Base-by-base conservation (phyloP, 495 filamentous ascomycete species). In the Barbatosphaeria neglecta region DNA sequence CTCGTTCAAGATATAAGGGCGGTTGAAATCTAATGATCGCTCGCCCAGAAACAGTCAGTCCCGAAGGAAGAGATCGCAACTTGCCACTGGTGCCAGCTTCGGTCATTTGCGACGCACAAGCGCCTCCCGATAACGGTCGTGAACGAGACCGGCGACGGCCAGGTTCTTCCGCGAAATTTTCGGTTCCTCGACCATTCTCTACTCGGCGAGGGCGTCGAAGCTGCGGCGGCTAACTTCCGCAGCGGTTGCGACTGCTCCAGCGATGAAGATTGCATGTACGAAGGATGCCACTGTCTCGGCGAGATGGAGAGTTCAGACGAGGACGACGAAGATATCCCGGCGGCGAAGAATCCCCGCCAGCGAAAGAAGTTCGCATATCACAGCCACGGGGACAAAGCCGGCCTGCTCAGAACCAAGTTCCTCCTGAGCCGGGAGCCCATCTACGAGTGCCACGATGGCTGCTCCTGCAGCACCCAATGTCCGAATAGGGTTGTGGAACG, bases 401-500 rank as follows among this genome's bases (percentile, higher is more conserved):
- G 65, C 6, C 53, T 59, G 15, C 56, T 79, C 44, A 61, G 70
- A 27, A 55, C 51, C 38, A 61, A 61, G 41, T 56, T 80, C 28
- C 70, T 81, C 4, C 49, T 73, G 18, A 72, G 67, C 28, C 66
- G 73, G 4, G 52, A 73, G n/a, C 72, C 78, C 11, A 90, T 96
- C 38, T 87, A 83, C 55, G 92, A 98, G 60, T 98, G 92, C 60
- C 87, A 86, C 55, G 55, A 63, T 0, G 71, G 66, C 16, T 98
- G 90, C 59, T 66, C 60, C 17, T 95, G 92, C 53, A 66, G 68
- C 0, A 52, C 53, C 0, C 45, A 67, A 25, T 98, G 92, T 51
- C 84, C 82, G 27, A 95, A 90, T 51, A 69, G 84, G 3, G 81
- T 92, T 1, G 87, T 95, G 0, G 83, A 90, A 53, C 70, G 76